Evolutionary conservation across 1,139 yeast genomes (phyloP).

Genomic region (Geotrichum fermentans): DNA sequence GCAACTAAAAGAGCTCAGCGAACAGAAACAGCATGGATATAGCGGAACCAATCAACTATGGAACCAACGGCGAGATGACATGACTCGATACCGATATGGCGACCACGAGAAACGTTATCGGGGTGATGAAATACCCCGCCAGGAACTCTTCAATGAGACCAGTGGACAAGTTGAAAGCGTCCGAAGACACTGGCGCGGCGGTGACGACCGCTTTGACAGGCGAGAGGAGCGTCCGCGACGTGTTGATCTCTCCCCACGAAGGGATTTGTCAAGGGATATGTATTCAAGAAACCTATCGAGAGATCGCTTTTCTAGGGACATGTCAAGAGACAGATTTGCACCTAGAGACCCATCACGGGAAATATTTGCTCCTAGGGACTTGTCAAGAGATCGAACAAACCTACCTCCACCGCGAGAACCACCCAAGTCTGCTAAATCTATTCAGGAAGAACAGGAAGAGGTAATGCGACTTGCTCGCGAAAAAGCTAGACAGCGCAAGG

Average conservation of each 20-base stretch:
- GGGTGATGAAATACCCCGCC: slow-evolving; percentile 29
- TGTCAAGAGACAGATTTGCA: neutral
- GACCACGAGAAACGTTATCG: slow-evolving; percentile 34
- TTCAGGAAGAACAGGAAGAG: slow-evolving; percentile 34
- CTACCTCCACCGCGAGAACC: neutral
- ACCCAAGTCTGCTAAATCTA: slow-evolving; percentile 5
- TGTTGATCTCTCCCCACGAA: no score
- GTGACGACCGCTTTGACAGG: neutral
- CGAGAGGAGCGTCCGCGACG: neutral
- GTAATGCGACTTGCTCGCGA: slow-evolving; percentile 30
- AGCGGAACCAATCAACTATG: slow-evolving; percentile 4
- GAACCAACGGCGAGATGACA: slow-evolving; percentile 21
- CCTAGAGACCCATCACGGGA: neutral
- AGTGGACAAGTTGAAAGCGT: slow-evolving; percentile 32
- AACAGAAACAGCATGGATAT: slow-evolving; percentile 20
- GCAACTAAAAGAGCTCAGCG: slow-evolving; percentile 29
- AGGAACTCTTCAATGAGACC: slow-evolving; percentile 35
- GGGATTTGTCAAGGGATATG: no score
- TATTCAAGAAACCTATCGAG: no score
- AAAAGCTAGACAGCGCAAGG: slow-evolving; percentile 26
- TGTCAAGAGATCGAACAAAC: neutral
- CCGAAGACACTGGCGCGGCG: slow-evolving; percentile 1
- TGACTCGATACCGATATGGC: slow-evolving; percentile 28
- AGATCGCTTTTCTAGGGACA: neutral
- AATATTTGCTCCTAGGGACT: neutral